Base-by-base conservation (phyloP, 2,329 filamentous ascomycete genomes). In the Diaporthe eres region DNA sequence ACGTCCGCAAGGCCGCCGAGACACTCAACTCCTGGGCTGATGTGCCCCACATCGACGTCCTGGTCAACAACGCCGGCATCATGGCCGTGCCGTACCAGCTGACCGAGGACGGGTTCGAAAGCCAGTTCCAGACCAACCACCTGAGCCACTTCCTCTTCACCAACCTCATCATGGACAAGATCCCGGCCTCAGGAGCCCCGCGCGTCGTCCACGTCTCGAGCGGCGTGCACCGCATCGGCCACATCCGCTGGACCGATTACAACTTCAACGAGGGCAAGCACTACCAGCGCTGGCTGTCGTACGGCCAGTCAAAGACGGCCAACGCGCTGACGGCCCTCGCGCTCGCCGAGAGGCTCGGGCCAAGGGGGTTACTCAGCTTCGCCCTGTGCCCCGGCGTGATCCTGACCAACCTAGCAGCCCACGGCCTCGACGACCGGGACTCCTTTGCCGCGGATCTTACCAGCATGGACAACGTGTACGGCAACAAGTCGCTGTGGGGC, bases 261-360 rank as follows among this genome's bases (percentile, higher is more conserved):
- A 71, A 72, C 44, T 75, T 72, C 47, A 72, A 47, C 22, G 68
- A 75, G 28, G 74, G 74, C 57, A 71, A 75, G 44, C 60, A 57
- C 6, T 75, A 72, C 68, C 34, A 75, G 25, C 57, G 55, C 3
- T 75, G 68, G 74, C 67, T 57, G 2, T 34, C 44, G 19, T 75
- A 75, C 28, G 74, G 74, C 9, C 74, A 75, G 58, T 72, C 74
- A 17, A 75, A 75, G 57, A 75, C 74, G 9, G 74, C 68, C 19
- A 71, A 71, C 17, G 60, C 44, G 22, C 68, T 75, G 39, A 72
- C 68, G 31, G 74, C 74, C 13, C 57, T 71, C 55, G 57, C 42
- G 19, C 58, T 75, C 28, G 74, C 74, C 7, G 47, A 71, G n/a
- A 65, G 55, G 39, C 67, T 75, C 42, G 74, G 68, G 22, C 37